Evolutionary conservation across 805 yeast genomes (phyloP), one percentile per base, ranked within the genome.

Genomic region (Saccharomycopsis guyanensis): DNA sequence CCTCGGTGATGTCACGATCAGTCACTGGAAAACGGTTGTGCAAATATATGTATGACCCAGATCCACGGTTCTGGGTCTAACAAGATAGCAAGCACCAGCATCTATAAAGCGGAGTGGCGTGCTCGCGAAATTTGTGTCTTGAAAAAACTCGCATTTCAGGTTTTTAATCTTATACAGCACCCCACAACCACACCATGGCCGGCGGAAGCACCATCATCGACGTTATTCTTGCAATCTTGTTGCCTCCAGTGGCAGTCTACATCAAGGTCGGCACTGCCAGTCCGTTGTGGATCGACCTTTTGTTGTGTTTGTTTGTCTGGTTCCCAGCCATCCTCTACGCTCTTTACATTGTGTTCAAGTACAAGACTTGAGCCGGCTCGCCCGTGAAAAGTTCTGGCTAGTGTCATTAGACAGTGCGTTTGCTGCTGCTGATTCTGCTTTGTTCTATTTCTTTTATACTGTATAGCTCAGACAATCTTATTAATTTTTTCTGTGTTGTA

Each of bases 241-340:
- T 50, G 19, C 53, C 53, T 33, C 53, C 52, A 22, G 46, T 31
- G 12, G 52, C 54, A 27, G 54, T 51, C 20, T 51, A 51, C 43
- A 42, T 51, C 42, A 49, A 51, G 25, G 48, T 25, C 15, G 54
- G 52, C 40, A 32, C 48, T 20, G 33, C 42, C 22, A 20, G 38
- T 16, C 31, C 44, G 4, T 49, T 51, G 15, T 49, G 49, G 50
- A 38, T 51, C 33, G 46, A 51, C 45, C 18, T 45, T 31, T 5
- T 51, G n/a, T 49, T 51, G 42, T 51, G 54, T 45, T 16, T 38
- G 18, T 51, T 51, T 34, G 45, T 49, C 24, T 51, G 54, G 54
- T 51, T 51, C 50, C 54, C 54, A 49, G 54, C 53, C 35, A 49
- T 51, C 35, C 41, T 52, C 29, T 51, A 52, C 32, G 55, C 55